Base-by-base conservation (phyloP, 495 filamentous ascomycete genomes). In the Penicillium robsamsonii region DNA sequence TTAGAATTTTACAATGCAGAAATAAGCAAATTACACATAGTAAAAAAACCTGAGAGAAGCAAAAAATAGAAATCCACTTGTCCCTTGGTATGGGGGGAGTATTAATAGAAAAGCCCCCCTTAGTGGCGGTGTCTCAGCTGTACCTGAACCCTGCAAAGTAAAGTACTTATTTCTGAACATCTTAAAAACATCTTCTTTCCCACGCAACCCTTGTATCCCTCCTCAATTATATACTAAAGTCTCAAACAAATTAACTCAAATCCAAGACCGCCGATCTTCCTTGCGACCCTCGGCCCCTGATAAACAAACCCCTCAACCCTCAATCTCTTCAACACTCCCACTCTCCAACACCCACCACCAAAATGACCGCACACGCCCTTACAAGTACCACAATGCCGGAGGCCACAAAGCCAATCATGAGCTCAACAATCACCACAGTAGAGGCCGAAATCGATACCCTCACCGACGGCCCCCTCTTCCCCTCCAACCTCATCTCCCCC, bases 401-500 rank as follows among this genome's bases (percentile, higher is more conserved):
- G 30, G 37, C 51, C 27, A 63, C 57, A 46, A 67, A 63, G 56
- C 46, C 64, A 40, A 56, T 50, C 49, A 60, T 57, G 50, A 60
- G 55, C 48, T 44, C 64, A 72, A 81, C 76, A 77, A 54, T 60
- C 25, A 64, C 77, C 61, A 68, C 82, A 67, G 79, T 84, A 70
- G 71, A 72, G 53, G 68, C 68, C 59, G 20, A 20, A 7, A 33
- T 17, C 15, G 69, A 76, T 55, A 72, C 57, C 44, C 71, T 83
- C 35, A 71, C 57, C 46, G 72, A 84, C 35, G 70, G 74, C 40
- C 83, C 83, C 13, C 88, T 96, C 70, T 96, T 96, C 81, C 78
- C 84, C 22, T 62, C 84, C 55, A 72, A 83, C 55, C 85, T 97
- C 48, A 87, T 97, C 71, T 90, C 91, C 13, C 84, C 90, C 20